phyloP scores from a whole-genome alignment of 1,139 yeast genomes.

The Arxiozyma slooffiae region DNA sequence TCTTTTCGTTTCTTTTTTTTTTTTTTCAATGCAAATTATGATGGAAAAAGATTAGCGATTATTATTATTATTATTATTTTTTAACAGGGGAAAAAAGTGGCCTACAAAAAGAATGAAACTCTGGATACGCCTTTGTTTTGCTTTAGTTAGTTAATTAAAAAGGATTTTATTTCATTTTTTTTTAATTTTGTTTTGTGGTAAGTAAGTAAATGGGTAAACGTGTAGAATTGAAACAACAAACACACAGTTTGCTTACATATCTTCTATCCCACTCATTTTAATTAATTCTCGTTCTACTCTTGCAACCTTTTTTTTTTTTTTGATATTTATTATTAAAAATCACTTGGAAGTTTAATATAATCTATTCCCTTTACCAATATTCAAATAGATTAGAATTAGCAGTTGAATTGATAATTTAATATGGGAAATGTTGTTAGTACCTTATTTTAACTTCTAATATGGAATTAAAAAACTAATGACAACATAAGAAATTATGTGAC shows the following conservation, averaged over 20 bases:
- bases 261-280: slow-evolving; percentile 6
- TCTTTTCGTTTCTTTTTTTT: not conserved
- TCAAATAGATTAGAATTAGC: not conserved
- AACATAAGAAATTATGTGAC: too few relatives aligned
- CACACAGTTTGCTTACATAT: not conserved
- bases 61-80: too few relatives aligned
- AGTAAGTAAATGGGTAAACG: not conserved
- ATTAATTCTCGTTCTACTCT: slow-evolving; percentile 10
- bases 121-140: not conserved
- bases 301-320: not conserved
- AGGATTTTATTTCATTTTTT: too few relatives aligned
- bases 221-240: too few relatives aligned
- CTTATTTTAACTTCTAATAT: not conserved
- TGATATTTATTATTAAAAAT: too few relatives aligned
- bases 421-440: not conserved
- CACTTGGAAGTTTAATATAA: not conserved
- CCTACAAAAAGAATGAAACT: too few relatives aligned
- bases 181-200: too few relatives aligned
- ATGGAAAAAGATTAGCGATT: too few relatives aligned
- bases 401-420: not conserved
- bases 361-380: not conserved
- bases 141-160: not conserved
- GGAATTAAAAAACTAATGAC: not conserved
- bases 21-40: not conserved
- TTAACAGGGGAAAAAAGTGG: not conserved